A percentile compares a stretch with the other conserved stretches of the same genome.
phyloP scores from a whole-genome alignment of 2,329 filamentous ascomycete genomes.

The Blastomyces silverae region DNA sequence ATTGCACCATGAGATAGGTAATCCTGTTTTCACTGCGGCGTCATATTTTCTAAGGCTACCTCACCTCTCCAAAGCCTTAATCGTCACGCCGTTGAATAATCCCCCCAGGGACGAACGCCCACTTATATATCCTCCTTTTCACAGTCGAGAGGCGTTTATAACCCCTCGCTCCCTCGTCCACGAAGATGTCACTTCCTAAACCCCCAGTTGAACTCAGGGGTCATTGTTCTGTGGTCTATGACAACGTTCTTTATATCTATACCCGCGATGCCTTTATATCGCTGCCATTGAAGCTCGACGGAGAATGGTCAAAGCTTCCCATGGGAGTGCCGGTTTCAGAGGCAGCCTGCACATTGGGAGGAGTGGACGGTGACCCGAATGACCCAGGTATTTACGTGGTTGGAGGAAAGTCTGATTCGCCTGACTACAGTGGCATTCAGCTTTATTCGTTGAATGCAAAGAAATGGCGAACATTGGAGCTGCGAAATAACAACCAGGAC shows the following conservation, averaged over 20 bases:
- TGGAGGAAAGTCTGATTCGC: conserved; percentile 58
- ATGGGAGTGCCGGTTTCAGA: conserved; percentile 62
- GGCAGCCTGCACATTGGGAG: conserved; percentile 68
- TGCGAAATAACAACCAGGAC: conserved; percentile 42
- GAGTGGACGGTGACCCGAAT: conserved; percentile 50
- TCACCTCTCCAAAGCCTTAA: conserved; percentile 13
- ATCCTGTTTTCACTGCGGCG: background rate
- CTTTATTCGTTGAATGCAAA: conserved; percentile 53
- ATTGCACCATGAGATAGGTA: conserved; percentile 10
- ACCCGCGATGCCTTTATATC: conserved; percentile 69
- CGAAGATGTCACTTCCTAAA: conserved; percentile 62
- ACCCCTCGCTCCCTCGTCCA: conserved; percentile 15
- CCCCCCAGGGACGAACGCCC: conserved; percentile 20
- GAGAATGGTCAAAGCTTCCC: conserved; percentile 61
- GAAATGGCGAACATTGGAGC: conserved; percentile 52
- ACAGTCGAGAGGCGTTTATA: conserved; percentile 15
- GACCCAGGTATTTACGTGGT: conserved; percentile 69
- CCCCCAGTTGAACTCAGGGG: conserved; percentile 64
- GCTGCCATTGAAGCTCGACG: conserved; percentile 60
- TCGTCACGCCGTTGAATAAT: background rate
- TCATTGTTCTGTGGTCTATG: conserved; percentile 73
- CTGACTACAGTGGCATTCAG: conserved; percentile 67
- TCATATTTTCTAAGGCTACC: conserved; percentile 11
- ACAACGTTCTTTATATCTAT: conserved; percentile 79
- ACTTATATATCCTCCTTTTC: background rate